phyloP scores from a whole-genome alignment of 768 basidiomycete genomes.

The Psilocybe cubensis region DNA sequence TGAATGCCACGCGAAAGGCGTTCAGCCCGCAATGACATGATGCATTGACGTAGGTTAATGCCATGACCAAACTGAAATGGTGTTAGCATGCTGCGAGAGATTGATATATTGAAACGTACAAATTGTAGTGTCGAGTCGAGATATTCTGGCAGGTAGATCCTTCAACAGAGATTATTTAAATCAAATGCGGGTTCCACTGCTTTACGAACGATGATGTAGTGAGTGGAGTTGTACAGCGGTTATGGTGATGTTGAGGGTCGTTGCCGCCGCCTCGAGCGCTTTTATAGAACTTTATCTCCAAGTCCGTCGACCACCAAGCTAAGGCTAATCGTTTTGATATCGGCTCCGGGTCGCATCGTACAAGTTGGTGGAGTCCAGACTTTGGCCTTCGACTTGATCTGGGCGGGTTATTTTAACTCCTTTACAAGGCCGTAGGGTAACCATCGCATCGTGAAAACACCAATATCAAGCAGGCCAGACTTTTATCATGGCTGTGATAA shows the following conservation, averaged over 20 bases:
- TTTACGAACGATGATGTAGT: background rate
- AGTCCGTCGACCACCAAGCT: background rate
- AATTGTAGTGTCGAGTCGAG: too few species aligned
- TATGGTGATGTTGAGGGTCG: background rate
- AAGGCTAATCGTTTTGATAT: background rate
- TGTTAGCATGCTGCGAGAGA: too few species aligned
- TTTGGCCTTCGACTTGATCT: background rate
- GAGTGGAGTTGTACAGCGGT: background rate
- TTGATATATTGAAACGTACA: too few species aligned
- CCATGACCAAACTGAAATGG: too few species aligned
- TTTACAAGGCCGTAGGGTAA: background rate
- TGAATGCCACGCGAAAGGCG: conserved; percentile 28
- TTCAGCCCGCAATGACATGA: conserved; percentile 32
- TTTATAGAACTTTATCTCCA: background rate
- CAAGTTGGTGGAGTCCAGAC: background rate
- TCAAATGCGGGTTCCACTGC: background rate
- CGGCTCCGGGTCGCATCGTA: background rate
- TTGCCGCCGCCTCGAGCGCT: background rate
- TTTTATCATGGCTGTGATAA: too few species aligned
- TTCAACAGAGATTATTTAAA: background rate
- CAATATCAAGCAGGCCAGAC: background rate
- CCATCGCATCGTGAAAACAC: background rate
- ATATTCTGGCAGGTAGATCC: background rate
- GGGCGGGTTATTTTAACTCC: background rate
- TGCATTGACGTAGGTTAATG: conserved; percentile 25